These are phyloP conservation scores for Apiospora pterosperma DNA, from an alignment of 2,329 filamentous ascomycete genomes.

Conservation along the genomic window DNA sequence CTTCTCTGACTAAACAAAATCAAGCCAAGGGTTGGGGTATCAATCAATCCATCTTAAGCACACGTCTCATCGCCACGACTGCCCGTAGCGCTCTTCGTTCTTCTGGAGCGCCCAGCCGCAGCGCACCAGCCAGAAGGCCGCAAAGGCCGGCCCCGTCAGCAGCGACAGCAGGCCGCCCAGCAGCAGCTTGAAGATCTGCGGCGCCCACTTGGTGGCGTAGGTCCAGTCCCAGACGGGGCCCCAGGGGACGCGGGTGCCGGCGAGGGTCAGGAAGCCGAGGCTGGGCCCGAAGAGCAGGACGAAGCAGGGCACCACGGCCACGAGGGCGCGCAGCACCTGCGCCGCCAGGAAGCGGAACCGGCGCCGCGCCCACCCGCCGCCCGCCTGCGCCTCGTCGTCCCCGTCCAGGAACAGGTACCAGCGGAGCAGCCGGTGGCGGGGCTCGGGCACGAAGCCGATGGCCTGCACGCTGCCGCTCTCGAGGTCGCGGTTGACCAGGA, in stretches of 20 bases:
- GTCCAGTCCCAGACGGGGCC: slow-evolving; percentile 40
- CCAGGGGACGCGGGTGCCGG: slow-evolving; percentile 32
- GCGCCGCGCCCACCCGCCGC: slow-evolving; percentile 23
- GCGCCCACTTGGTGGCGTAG: slow-evolving; percentile 40
- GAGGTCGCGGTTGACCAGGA: slow-evolving; percentile 46
- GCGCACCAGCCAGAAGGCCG: slow-evolving; percentile 46
- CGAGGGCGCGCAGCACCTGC: slow-evolving; percentile 31
- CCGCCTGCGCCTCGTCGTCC: slow-evolving; percentile 20
- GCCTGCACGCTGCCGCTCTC: slow-evolving; percentile 40
- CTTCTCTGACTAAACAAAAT: background rate
- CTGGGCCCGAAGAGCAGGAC: slow-evolving; percentile 39
- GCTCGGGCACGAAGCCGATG: slow-evolving; percentile 41
- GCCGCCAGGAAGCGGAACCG: slow-evolving; percentile 32
- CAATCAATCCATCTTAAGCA: background rate
- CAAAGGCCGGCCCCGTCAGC: slow-evolving; percentile 45
- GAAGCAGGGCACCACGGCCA: slow-evolving; percentile 36
- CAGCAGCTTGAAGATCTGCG: slow-evolving; percentile 47
- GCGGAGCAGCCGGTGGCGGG: slow-evolving; percentile 28
- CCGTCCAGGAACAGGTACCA: slow-evolving; percentile 43
- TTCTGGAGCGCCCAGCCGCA: slow-evolving; percentile 41
- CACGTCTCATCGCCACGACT: slow-evolving; percentile 8
- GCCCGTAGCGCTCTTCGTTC: slow-evolving; percentile 20
- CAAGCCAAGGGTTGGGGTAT: background rate
- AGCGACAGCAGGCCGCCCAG: slow-evolving; percentile 44
- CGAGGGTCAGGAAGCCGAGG: slow-evolving; percentile 38